Base-by-base conservation (phyloP, 768 basidiomycete genomes). In the Macrolepiota fuliginosa region DNA sequence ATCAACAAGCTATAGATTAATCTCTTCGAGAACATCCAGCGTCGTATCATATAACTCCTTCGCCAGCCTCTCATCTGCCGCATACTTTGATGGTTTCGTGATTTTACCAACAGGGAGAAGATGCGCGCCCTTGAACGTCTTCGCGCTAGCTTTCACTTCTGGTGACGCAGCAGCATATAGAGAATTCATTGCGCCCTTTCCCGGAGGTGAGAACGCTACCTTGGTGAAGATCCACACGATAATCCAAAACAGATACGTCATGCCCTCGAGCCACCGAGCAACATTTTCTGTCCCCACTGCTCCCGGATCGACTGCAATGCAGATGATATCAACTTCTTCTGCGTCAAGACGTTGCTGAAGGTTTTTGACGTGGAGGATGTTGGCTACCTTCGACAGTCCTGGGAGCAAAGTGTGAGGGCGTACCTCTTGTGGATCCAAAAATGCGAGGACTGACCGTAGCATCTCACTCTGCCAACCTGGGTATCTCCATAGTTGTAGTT, bases 341-440 rank as follows among this genome's bases (percentile, higher is more conserved):
- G 65, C 67, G 47, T 79, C 75, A 29, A 88, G 70, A 22, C 68
- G 79, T 36, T 72, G 73, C 60, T 88, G 84, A 17, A 88, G 71
- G 63, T 81, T 76, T 29, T 74, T 78, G 1, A 78, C 79, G 62
- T 77, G 85, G 17, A 87, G 73, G 32, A 82, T 70, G 53, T 76
- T 77, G 17, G 80, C 77, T n/a, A 86, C 70, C 67, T 88, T 88
- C 51, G 35, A 46, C 29, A 58, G 45, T 22, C 45, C 53, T 47
- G 2, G 15, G 45, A 22, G 40, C 2, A 17, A 12, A 15, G 10
- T 3, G 47, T 49, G 25, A 27, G 24, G 11, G 7, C n/a, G n/a
- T n/a, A 24, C 11, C 11, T 17, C 42, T 45, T 45, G 42, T 49
- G 22, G 7, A 25, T 42, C 13, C 12, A 17, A 22, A 19, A 52